Evolutionary conservation across 768 basidiomycete species (phyloP), one percentile per base, ranked within the genome.

Genomic region (Tephrocybe sp.): DNA sequence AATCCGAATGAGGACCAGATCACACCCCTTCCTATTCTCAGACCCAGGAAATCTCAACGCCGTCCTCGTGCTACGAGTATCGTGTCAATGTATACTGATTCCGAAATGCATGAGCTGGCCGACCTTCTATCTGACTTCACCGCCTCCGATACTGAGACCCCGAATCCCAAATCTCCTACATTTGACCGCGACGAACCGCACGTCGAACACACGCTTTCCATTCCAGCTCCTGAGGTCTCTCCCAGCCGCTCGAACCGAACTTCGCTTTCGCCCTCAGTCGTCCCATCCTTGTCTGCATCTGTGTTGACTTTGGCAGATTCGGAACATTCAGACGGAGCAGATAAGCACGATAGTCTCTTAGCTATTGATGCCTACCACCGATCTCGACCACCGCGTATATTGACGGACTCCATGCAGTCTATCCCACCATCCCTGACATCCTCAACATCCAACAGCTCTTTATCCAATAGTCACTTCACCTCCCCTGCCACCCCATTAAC

Each of bases 31-130:
- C 69, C 60, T 1, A 54, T 54, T 13, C 60, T 63, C 57, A 39
- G 44, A 20, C 55, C 50, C 10, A 39, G 32, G n/a, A 58, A 55
- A 45, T 56, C 62, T 8, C 64, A 61, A 50, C 55, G 51, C 14
- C 65, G 60, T n/a, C 62, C 64, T 10, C 72, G 76, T 49, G 54
- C 68, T 23, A 60, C 61, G 43, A 82, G 78, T 54, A 57, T 69
- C 17, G 69, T 80, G 30, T 81, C 80, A 3, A 62, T 72, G 6
- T 65, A 69, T 11, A 78, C 79, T 9, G 80, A 82, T 43, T 58
- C 65, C 26, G 80, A 82, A 52, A 69, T 82, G 12, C 61, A 70
- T n/a, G 76, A 73, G n/a, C 63, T 82, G 41, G 73, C 75, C 1
- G 79, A 79, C 23, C 62, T 79, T 36, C 67, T 82, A 50, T 68